These are phyloP conservation scores for Sclerotiophoma versabilis DNA, from an alignment of 2,329 filamentous ascomycete genomes.

Conservation along the genomic window DNA sequence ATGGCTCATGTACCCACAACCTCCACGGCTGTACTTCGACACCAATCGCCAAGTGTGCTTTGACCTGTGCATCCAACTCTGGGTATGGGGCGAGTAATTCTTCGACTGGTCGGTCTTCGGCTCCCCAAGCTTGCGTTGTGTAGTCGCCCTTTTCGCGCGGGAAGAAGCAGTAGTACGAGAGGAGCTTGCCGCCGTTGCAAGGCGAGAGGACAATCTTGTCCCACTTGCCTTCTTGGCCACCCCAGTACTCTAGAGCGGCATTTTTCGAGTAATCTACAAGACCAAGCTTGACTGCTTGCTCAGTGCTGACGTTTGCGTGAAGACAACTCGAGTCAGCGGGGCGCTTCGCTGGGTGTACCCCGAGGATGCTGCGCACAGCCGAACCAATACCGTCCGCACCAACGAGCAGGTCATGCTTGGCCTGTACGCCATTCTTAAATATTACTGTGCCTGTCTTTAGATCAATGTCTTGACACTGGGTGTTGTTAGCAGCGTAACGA, in stretches of 20 bases:
- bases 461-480: conserved; percentile 60
- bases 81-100: conserved; percentile 69
- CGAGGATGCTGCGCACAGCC: conserved; percentile 67
- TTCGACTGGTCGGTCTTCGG: conserved; percentile 60
- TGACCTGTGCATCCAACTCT: conserved; percentile 65
- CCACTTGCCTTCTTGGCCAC: conserved; percentile 67
- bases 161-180: conserved; percentile 77
- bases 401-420: conserved; percentile 66
- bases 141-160: conserved; percentile 67
- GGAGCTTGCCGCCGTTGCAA: conserved; percentile 69
- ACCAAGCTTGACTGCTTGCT: conserved; percentile 65
- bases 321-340: conserved; percentile 68
- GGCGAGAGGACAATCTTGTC: conserved; percentile 76
- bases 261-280: conserved; percentile 69
- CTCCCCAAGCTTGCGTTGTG: conserved; percentile 66
- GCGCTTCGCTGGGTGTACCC: conserved; percentile 66
- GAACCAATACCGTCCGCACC: conserved; percentile 74
- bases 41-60: conserved; percentile 64
- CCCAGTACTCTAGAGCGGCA: conserved; percentile 73
- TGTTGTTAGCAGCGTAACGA: background rate
- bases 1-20: conserved; percentile 70
- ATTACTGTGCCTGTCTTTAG: conserved; percentile 50
- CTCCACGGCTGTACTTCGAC: conserved; percentile 71
- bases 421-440: conserved; percentile 57
- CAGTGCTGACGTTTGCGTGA: conserved; percentile 69